These are phyloP conservation scores for Coprinopsis cinerea DNA, from an alignment of 768 basidiomycete species.

Conservation along the genomic window DNA sequence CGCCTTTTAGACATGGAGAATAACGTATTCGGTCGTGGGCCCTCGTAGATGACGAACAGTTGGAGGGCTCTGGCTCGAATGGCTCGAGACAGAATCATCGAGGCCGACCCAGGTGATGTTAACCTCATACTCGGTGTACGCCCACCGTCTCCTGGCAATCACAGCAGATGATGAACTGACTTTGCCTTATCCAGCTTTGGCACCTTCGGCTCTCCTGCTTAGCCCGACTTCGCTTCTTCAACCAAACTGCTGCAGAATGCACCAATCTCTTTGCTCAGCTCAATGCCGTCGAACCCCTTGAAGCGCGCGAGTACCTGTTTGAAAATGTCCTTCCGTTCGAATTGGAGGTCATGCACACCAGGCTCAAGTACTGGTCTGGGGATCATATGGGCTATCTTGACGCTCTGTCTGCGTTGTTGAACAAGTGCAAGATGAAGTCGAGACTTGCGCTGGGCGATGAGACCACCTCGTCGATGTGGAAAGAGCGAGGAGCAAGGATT, in stretches of 20 bases:
- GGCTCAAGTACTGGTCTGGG: slow-evolving; percentile 76
- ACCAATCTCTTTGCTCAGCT: slow-evolving; percentile 74
- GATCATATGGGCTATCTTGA: slow-evolving; percentile 80
- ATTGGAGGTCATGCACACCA: slow-evolving; percentile 64
- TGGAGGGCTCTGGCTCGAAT: slow-evolving; percentile 83
- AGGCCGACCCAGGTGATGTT: slow-evolving; percentile 64
- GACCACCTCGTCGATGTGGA: slow-evolving; percentile 60
- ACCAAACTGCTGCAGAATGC: slow-evolving; percentile 82
- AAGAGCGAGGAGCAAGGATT: slow-evolving; percentile 71
- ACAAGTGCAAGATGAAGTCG: slow-evolving; percentile 51
- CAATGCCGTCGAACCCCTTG: slow-evolving; percentile 45
- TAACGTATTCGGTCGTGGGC: slow-evolving; percentile 12
- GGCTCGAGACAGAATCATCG: slow-evolving; percentile 74
- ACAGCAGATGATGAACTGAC: not conserved
- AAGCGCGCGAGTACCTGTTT: slow-evolving; percentile 54
- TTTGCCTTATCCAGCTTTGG: slow-evolving; percentile 75
- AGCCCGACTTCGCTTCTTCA: slow-evolving; percentile 76
- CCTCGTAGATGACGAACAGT: slow-evolving; percentile 73
- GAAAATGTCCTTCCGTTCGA: slow-evolving; percentile 55
- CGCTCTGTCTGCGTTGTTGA: slow-evolving; percentile 56
- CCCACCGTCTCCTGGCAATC: not conserved
- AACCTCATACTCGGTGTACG: slow-evolving; percentile 61
- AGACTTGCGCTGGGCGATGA: slow-evolving; percentile 24
- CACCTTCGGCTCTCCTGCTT: slow-evolving; percentile 75
- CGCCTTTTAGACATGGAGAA: too few relatives aligned